Base-by-base conservation (phyloP, 1,284 basidiomycete genomes). In the Wallemia hederae region DNA sequence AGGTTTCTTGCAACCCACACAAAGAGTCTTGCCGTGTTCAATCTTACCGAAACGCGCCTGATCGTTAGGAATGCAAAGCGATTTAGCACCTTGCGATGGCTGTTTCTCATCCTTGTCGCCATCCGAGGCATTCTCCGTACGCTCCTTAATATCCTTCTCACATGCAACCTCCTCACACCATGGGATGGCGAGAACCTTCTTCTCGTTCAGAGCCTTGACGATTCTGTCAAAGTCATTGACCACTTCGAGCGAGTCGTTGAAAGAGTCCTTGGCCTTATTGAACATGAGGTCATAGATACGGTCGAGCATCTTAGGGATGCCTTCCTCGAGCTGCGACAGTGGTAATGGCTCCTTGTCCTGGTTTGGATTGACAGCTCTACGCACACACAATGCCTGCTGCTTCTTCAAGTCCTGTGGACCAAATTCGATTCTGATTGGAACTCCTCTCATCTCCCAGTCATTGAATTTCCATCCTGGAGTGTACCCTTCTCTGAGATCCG, bases 381-480 rank as follows among this genome's bases (percentile, higher is more conserved):
- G 85, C 57, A 91, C 89, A 25, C 82, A 77, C 58, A 96, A 73
- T 0, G 85, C 85, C 68, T 90, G 81, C 63, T 80, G 72, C 73
- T 88, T 87, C 61, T 79, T 78, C 64, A 98, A 75, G 72, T 99
- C 92, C 65, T 85, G 82, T 60, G 92, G 92, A 14, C 92, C 94
- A 65, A 98, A 82, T 74, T 99, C 94, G 65, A 99, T 81, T 65
- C 92, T 87, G 62, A 99, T 76, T 24, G 92, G 94, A 28, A 97
- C 89, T 71, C 94, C 94, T 84, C 90, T 88, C 73, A 94, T 83
- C 75, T 99, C 94, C 90, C 92, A 97, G 70, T 97, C 88, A 71
- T 96, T 96, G 75, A 96, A 99, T 75, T 98, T 99, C 76, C 83
- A 98, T 56, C 92, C 92, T 17, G 92, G 92, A 59, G 89, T 97